Evolutionary conservation across 768 basidiomycete species (phyloP), one percentile per base, ranked within the genome.

Genomic region (Trametes maxima): DNA sequence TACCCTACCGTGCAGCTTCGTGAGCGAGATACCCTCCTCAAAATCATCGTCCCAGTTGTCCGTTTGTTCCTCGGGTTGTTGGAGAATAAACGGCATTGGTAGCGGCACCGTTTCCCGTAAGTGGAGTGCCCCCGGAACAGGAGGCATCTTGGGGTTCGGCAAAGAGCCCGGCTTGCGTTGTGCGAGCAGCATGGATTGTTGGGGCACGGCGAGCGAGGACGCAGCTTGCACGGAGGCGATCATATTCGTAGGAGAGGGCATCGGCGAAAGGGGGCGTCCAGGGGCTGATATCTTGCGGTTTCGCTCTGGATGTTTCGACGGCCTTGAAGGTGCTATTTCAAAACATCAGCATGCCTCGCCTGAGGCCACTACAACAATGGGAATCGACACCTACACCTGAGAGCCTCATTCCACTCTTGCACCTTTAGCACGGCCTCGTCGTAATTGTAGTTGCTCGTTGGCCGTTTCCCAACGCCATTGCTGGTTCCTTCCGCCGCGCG

Each of bases 31-130:
- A 1, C 90, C 94, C 65, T 93, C 94, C 71, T 95, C 94, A 65
- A 99, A 99, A 70, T 99, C 97, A 65, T 95, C 93, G 69, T 99
- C 97, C 97, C 97, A 99, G 65, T 95, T 96, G 71, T 97, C 95
- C 1, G 88, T 90, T 71, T 92, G 90, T 65, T 93, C 89, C 76
- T 95, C 90, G 17, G 89, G 89, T 22, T 84, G 82, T 60, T 86
- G 88, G 22, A 91, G 75, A 16, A 80, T 83, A 64, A 89, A 87
- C 4, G 84, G 82, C 55, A 85, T 75, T 4, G 90, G 89, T 51
- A 89, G 58, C 3, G 90, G 89, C 52, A 89, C 56, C 4, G 71
- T 64, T 49, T 73, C 70, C 19, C 72, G 65, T 8, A 71, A 67
- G 28, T 70, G 68, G 3, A 70, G 62, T 2, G 69, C 64, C 16